phyloP scores from a whole-genome alignment of 2,329 filamentous ascomycete species.

The Elsinoe fawcettii region DNA sequence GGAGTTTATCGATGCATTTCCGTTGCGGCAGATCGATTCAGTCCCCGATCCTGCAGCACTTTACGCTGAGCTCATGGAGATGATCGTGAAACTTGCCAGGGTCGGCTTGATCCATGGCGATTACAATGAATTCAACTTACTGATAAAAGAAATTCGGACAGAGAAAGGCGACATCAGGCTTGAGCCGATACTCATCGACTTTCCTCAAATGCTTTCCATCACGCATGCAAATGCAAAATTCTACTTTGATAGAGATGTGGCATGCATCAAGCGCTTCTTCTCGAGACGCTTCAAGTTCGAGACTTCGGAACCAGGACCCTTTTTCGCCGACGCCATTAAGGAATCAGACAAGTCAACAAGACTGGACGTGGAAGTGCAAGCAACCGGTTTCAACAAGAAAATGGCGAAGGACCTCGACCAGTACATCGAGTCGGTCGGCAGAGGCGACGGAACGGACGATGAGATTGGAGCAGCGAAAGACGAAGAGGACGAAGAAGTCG shows the following conservation, averaged over 20 bases:
- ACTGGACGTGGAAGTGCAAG: slow-evolving; percentile 80
- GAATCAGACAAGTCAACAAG: slow-evolving; percentile 59
- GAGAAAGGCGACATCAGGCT: slow-evolving; percentile 41
- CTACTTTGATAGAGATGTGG: slow-evolving; percentile 95
- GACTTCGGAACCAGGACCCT: slow-evolving; percentile 72
- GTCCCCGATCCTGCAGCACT: slow-evolving; percentile 78
- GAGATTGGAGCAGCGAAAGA: slow-evolving; percentile 18
- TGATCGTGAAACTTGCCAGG: slow-evolving; percentile 75
- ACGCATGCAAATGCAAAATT: slow-evolving; percentile 89
- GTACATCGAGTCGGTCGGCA: slow-evolving; percentile 68
- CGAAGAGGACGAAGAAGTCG: slow-evolving; percentile 32
- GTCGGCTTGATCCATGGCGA: slow-evolving; percentile 94
- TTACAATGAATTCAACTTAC: slow-evolving; percentile 98
- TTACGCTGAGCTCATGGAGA: slow-evolving; percentile 81
- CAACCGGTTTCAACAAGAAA: slow-evolving; percentile 92
- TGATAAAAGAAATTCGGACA: slow-evolving; percentile 65
- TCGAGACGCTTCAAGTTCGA: slow-evolving; percentile 80
- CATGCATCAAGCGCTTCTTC: slow-evolving; percentile 94
- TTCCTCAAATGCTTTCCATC: slow-evolving; percentile 95
- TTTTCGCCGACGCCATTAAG: slow-evolving; percentile 77
- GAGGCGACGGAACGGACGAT: slow-evolving; percentile 41
- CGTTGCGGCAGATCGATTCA: slow-evolving; percentile 76
- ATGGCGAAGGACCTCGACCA: slow-evolving; percentile 90
- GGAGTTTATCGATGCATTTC: slow-evolving; percentile 86
- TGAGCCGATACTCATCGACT: slow-evolving; percentile 85